Conservation (phyloP, 1,284 basidiomycete genomes). For the Sanghuangporus weigelae region DNA sequence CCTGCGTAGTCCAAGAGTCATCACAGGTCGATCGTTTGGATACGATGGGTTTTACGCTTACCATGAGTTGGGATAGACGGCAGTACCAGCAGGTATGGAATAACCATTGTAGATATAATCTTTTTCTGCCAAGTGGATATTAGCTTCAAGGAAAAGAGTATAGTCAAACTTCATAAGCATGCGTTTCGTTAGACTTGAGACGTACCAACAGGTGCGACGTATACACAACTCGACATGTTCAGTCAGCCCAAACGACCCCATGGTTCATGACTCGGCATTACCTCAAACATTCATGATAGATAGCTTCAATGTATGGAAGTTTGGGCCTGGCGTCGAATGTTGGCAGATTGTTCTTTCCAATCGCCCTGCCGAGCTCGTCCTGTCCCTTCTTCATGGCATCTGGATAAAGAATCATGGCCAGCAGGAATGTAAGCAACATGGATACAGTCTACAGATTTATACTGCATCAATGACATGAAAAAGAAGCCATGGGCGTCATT, state of each 20-base stretch:
- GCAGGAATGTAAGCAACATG: constrained; percentile 10
- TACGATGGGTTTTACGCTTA: constrained; percentile 1
- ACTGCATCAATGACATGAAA: constrained; percentile 13
- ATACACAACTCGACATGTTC: neutral
- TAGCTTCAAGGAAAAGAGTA: neutral
- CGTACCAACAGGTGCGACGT: constrained; percentile 9
- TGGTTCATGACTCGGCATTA: neutral
- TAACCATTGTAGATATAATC: constrained; percentile 19
- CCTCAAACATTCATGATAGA: constrained; percentile 16
- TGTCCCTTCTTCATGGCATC: constrained; percentile 13
- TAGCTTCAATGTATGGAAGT: constrained; percentile 20
- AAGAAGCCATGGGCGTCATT: neutral
- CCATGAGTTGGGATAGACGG: constrained; percentile 29
- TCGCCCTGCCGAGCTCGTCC: constrained; percentile 19
- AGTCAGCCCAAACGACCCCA: neutral
- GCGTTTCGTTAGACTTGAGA: neutral
- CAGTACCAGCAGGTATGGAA: constrained; percentile 21
- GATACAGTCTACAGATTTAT: constrained; percentile 5
- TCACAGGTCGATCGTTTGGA: neutral
- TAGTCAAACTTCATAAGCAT: neutral
- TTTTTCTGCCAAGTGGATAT: constrained; percentile 25
- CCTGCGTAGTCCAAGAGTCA: neutral
- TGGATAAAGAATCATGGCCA: constrained; percentile 18
- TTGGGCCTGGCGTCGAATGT: constrained; percentile 18
- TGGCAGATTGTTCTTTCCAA: constrained; percentile 19